These are phyloP conservation scores for Fragilariopsis cylindrus DNA, from an alignment of 108 stramenopile genomes.

Conservation along the genomic window DNA sequence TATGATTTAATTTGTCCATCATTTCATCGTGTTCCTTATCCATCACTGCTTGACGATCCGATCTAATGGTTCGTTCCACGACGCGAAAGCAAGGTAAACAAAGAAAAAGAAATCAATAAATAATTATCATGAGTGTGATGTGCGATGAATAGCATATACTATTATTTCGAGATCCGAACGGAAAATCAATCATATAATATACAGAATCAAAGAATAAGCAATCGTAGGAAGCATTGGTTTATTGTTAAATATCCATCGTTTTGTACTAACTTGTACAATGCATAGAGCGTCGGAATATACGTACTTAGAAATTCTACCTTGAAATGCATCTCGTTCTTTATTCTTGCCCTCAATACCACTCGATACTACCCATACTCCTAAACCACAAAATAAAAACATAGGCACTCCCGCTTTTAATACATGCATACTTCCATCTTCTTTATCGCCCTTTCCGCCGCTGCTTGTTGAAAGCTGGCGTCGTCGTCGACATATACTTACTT, in stretches of 20 bases:
- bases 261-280: background rate
- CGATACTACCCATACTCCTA: slow-evolving; percentile 76
- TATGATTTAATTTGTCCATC: slow-evolving; percentile 83
- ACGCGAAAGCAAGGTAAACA: background rate
- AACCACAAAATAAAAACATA: slow-evolving; percentile 75
- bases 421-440: slow-evolving; percentile 27
- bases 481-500: too few species aligned
- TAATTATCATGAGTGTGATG: background rate
- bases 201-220: too few species aligned
- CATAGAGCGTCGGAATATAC: slow-evolving; percentile 5
- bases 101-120: slow-evolving; percentile 6
- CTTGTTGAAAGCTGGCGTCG: too few species aligned
- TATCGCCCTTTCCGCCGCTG: slow-evolving; percentile 2
- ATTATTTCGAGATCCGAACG: background rate
- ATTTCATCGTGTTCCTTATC: slow-evolving; percentile 84
- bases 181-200: too few species aligned
- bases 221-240: too few species aligned
- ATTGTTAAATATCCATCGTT: background rate
- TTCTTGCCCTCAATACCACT: slow-evolving; percentile 85
- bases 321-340: slow-evolving; percentile 73
- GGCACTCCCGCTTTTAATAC: slow-evolving; percentile 70
- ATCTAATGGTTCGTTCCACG: slow-evolving; percentile 25
- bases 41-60: slow-evolving; percentile 76
- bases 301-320: slow-evolving; percentile 72
- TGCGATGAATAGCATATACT: background rate